Conservation (phyloP, 768 basidiomycete genomes). For the Hypsizygus marmoreus region DNA sequence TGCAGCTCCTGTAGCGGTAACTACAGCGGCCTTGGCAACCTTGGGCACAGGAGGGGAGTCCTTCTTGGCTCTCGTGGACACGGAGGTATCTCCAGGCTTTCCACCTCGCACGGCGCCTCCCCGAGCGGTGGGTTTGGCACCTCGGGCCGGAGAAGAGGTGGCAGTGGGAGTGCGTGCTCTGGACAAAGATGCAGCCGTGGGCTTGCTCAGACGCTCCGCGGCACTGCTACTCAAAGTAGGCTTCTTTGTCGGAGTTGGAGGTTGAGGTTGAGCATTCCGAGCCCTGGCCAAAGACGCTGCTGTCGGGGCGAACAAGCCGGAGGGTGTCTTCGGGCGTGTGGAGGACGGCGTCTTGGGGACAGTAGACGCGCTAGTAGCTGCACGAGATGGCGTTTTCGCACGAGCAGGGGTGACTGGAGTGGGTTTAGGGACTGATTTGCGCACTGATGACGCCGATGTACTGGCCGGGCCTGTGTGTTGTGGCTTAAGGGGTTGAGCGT, state of each 20-base stretch:
- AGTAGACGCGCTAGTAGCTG: slow-evolving; percentile 17
- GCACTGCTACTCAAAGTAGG: slow-evolving; percentile 51
- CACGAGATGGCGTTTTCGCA: slow-evolving; percentile 34
- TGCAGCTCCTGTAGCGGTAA: slow-evolving; percentile 2
- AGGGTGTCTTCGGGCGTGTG: slow-evolving; percentile 60
- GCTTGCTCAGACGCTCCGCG: slow-evolving; percentile 74
- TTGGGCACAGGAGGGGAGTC: slow-evolving; percentile 13
- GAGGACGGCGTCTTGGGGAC: slow-evolving; percentile 37
- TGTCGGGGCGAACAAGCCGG: slow-evolving; percentile 78
- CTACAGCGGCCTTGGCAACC: slow-evolving; percentile 13
- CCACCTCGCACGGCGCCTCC: slow-evolving; percentile 31
- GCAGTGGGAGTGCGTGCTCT: slow-evolving; percentile 48
- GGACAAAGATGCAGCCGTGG: slow-evolving; percentile 77
- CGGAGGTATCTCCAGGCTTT: slow-evolving; percentile 18
- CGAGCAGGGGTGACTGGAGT: slow-evolving; percentile 26
- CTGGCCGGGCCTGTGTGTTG: slow-evolving; percentile 46
- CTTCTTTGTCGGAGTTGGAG: slow-evolving; percentile 56
- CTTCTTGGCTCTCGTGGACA: slow-evolving; percentile 24
- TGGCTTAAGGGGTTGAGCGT: slow-evolving; percentile 28
- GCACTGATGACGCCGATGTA: slow-evolving; percentile 28
- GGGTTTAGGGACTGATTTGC: slow-evolving; percentile 25
- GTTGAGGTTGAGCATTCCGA: slow-evolving; percentile 50
- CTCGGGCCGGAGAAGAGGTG: slow-evolving; percentile 29
- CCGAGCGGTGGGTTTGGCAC: slow-evolving; percentile 25
- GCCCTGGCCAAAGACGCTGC: slow-evolving; percentile 78